phyloP scores from a whole-genome alignment of 2,329 filamentous ascomycete species.

The Corniculantispora saksenae region DNA sequence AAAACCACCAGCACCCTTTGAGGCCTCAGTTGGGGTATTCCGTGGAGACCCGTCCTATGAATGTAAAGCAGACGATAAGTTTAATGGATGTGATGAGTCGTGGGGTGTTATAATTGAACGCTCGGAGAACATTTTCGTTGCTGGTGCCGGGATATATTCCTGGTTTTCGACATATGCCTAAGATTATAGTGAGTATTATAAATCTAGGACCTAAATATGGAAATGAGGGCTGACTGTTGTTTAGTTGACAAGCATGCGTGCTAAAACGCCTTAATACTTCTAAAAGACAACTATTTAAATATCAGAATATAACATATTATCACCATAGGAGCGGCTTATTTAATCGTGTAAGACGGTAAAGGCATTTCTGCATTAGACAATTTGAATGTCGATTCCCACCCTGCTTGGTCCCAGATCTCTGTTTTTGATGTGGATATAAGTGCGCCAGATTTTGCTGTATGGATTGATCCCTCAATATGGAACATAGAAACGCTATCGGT shows the following conservation, averaged over 20 bases:
- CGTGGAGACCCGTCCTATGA: neutral
- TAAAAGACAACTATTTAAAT: neutral
- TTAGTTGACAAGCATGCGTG: neutral
- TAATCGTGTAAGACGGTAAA: neutral
- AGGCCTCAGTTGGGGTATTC: neutral
- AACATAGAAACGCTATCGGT: too few species aligned
- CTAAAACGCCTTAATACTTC: neutral
- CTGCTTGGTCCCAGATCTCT: neutral
- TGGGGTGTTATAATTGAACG: neutral
- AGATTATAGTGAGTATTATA: neutral
- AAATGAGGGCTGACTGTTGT: neutral
- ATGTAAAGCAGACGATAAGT: neutral
- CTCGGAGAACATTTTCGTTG: neutral
- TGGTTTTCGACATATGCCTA: neutral
- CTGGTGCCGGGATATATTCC: neutral
- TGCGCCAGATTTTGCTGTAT: too few species aligned
- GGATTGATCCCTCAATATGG: too few species aligned
- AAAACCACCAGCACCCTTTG: slow-evolving; percentile 24
- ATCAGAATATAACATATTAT: neutral
- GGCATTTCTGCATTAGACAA: neutral
- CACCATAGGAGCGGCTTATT: neutral
- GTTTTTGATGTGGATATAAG: too few species aligned
- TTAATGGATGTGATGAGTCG: neutral
- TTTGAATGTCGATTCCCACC: neutral
- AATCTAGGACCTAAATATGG: neutral